Percentiles rank a stretch among this genome's conserved stretches.
Evolutionary conservation across 768 basidiomycete species (phyloP).

Genomic region (Dacryopinax spathularia): DNA sequence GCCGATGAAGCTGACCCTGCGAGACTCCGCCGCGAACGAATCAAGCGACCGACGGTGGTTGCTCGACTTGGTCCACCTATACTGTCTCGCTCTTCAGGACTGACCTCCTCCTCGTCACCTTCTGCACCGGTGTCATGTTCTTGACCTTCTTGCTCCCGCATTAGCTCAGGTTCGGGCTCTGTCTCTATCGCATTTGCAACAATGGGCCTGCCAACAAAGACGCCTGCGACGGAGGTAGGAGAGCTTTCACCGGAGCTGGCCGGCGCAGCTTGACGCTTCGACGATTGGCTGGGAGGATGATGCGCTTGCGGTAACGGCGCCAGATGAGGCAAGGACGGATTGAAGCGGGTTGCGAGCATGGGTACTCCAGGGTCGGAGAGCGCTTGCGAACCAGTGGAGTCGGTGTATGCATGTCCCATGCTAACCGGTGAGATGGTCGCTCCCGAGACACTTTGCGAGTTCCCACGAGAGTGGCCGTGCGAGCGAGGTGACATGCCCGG

Average conservation of each 20-base stretch:
- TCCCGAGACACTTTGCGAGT: not conserved
- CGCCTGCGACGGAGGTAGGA: not conserved
- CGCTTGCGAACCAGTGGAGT: not conserved
- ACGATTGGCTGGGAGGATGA: not conserved
- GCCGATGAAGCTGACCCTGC: not conserved
- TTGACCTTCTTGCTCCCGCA: not conserved
- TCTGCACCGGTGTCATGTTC: not conserved
- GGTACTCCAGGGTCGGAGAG: not conserved
- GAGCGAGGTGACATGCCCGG: not conserved
- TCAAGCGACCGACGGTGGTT: not conserved
- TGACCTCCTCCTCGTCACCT: conserved; percentile 1
- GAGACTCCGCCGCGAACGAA: not conserved
- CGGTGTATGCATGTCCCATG: not conserved
- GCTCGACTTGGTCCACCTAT: not conserved
- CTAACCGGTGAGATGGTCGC: not conserved
- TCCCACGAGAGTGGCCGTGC: not conserved
- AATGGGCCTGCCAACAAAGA: not conserved
- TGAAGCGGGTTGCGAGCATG: not conserved
- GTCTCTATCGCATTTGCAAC: not conserved
- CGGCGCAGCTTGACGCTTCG: not conserved
- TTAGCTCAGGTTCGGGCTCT: not conserved
- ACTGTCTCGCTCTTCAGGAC: not conserved
- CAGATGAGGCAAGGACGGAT: not conserved
- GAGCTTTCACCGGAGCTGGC: not conserved
- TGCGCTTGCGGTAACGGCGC: not conserved